Evolutionary conservation across 2,329 filamentous ascomycete genomes (phyloP).

Genomic region (Ophiostoma himal-ulmi): DNA sequence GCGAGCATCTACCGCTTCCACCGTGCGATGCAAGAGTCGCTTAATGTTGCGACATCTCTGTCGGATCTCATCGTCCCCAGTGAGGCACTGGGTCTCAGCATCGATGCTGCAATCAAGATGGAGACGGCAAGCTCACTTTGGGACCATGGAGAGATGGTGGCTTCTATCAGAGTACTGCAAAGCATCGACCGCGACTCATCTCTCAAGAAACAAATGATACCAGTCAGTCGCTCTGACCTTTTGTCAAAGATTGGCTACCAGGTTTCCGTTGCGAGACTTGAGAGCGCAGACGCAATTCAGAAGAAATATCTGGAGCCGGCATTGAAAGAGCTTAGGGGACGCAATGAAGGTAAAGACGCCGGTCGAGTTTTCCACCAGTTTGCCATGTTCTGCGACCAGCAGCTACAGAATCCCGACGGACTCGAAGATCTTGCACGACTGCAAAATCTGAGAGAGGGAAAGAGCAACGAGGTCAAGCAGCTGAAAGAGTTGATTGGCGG

Average conservation of each 20-base stretch:
- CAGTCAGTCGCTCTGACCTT: slow-evolving; percentile 68
- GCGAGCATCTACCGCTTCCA: slow-evolving; percentile 73
- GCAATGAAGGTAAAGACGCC: slow-evolving; percentile 63
- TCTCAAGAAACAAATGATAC: slow-evolving; percentile 62
- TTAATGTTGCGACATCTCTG: slow-evolving; percentile 80
- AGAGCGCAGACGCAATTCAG: slow-evolving; percentile 87
- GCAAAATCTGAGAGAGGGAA: slow-evolving; percentile 70
- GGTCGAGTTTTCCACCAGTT: slow-evolving; percentile 92
- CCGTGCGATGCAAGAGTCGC: slow-evolving; percentile 74
- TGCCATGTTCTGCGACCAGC: slow-evolving; percentile 89
- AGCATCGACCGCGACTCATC: slow-evolving; percentile 58
- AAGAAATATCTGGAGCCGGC: slow-evolving; percentile 79
- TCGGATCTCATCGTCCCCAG: slow-evolving; percentile 68
- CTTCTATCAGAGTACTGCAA: slow-evolving; percentile 84
- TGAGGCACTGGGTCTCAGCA: slow-evolving; percentile 62
- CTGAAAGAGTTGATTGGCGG: slow-evolving; percentile 55
- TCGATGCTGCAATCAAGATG: slow-evolving; percentile 70
- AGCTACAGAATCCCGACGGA: slow-evolving; percentile 79
- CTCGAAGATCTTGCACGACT: slow-evolving; percentile 79
- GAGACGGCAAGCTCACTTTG: slow-evolving; percentile 87
- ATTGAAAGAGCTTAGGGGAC: slow-evolving; percentile 69
- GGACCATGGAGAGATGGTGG: slow-evolving; percentile 85
- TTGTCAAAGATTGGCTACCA: slow-evolving; percentile 84
- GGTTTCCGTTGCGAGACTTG: slow-evolving; percentile 80
- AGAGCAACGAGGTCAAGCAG: slow-evolving; percentile 71